Base-by-base conservation (phyloP, 352 stramenopile genomes). In the Globisporangium nunn region DNA sequence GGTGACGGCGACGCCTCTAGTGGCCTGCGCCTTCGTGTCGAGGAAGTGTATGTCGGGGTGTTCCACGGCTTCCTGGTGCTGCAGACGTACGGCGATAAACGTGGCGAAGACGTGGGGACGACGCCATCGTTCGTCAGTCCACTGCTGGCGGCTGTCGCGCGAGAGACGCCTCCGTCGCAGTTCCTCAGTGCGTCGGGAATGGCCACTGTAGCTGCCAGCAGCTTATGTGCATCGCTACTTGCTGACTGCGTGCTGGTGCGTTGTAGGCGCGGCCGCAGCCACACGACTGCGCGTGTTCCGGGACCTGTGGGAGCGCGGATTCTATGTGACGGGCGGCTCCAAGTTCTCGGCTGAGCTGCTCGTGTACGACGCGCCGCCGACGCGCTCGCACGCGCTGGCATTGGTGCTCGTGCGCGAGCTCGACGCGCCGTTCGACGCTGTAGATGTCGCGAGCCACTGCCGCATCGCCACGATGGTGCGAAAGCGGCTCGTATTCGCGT, bases 341-440 rank as follows among this genome's bases (percentile, higher is more conserved):
- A 93, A 93, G 63, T 93, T 93, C 54, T 80, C 78, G n/a, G 78
- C 78, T 4, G 81, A 93, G 47, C 90, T 86, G 51, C 69, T 93
- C 51, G 67, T 89, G 23, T 93, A 93, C 58, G 46, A 47, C 78
- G 75, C 58, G 4, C 62, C 78, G 51, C 81, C 78, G 7, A 67
- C 60, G 37, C 58, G 33, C 17, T 50, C 67, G 1, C 81, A 91
- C 59, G 76, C 81, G 14, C 61, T 74, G 4, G 75, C 76, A 0
- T 52, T 88, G 47, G 63, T 91, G 6, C 44, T 87, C 15, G 75
- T 88, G 6, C 83, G 77, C 55, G 54, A 51, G 5, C 74, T 70
- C n/a, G 59, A 68, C n/a, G 68, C 67, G 17, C 50, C 62, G 2
- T 83, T 91, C 54, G 35, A 56, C 10, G 67, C 66, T 10, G 65